These are phyloP conservation scores for Rutstroemia sp. DNA, from an alignment of 2,329 filamentous ascomycete species.

Conservation along the genomic window DNA sequence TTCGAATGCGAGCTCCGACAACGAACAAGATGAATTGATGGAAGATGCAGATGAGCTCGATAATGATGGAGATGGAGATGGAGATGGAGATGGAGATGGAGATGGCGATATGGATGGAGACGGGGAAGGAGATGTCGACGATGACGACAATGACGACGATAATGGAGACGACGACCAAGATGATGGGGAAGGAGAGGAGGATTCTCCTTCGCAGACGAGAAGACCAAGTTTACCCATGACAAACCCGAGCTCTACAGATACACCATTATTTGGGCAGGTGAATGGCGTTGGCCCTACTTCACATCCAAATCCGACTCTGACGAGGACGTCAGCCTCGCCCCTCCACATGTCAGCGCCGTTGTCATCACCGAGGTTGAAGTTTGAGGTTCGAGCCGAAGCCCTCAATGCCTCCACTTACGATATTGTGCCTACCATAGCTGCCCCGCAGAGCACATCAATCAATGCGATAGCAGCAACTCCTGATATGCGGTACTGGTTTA, in stretches of 20 bases:
- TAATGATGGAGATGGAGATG: conserved; percentile 25
- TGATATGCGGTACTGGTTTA: conserved; percentile 92
- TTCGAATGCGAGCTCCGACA: conserved; percentile 40
- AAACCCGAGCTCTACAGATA: conserved; percentile 25
- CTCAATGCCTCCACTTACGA: conserved; percentile 78
- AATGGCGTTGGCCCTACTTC: conserved; percentile 27
- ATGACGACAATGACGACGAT: conserved; percentile 33
- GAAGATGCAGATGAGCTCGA: conserved; percentile 37
- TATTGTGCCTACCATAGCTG: conserved; percentile 93
- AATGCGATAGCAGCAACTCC: conserved; percentile 89
- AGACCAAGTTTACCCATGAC: conserved; percentile 23
- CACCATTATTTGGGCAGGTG: conserved; percentile 15
- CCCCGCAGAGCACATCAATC: conserved; percentile 90
- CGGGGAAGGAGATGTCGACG: conserved; percentile 34
- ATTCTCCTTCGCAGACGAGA: conserved; percentile 34
- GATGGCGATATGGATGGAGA: conserved; percentile 27
- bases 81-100: no score
- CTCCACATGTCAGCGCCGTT: conserved; percentile 28
- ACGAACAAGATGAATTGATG: conserved; percentile 52
- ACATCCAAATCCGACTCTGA: conserved; percentile 23
- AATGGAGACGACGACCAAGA: conserved; percentile 32
- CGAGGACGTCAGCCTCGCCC: conserved; percentile 27
- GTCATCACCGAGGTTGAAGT: conserved; percentile 43
- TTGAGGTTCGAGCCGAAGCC: conserved; percentile 67
- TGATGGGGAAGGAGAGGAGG: conserved; percentile 43